Percentiles rank a stretch among this genome's conserved stretches.
phyloP scores from a whole-genome alignment of 768 basidiomycete species.

The Termitomyces sp. region DNA sequence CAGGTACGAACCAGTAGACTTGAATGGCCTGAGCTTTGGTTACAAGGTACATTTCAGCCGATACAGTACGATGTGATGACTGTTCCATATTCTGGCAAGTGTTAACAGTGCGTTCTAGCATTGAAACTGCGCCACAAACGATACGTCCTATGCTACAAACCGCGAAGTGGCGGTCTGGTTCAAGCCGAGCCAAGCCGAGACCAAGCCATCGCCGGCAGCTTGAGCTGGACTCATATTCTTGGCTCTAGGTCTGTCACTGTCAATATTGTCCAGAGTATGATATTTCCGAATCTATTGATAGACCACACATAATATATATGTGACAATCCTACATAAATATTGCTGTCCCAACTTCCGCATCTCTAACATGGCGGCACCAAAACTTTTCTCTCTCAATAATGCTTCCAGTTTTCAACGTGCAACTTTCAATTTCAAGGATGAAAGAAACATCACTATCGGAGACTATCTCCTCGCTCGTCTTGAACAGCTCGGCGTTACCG shows the following conservation, averaged over 20 bases:
- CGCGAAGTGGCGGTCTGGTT: not conserved
- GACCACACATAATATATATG: not conserved
- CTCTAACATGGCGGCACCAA: constrained; percentile 13
- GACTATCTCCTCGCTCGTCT: constrained; percentile 53
- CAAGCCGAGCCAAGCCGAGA: not conserved
- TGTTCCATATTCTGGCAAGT: not conserved
- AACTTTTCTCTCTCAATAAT: constrained; percentile 33
- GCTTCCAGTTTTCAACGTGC: constrained; percentile 41
- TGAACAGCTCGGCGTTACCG: constrained; percentile 54
- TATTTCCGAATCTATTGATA: not conserved
- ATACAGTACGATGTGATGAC: not conserved
- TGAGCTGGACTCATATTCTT: not conserved
- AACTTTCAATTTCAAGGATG: constrained; percentile 33
- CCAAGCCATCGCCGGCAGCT: not conserved
- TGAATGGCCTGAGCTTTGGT: not conserved
- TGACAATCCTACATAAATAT: not conserved
- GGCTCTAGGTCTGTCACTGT: not conserved
- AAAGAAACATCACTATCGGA: constrained; percentile 39
- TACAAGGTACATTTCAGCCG: not conserved
- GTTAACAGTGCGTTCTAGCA: not conserved
- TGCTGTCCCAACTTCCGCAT: not conserved
- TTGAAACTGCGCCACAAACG: not conserved
- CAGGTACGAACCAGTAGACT: not conserved
- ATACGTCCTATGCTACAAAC: not conserved
- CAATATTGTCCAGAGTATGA: not conserved